These are phyloP conservation scores for Aspergillus conjunctus DNA, from an alignment of 495 filamentous ascomycete species.

Conservation along the genomic window DNA sequence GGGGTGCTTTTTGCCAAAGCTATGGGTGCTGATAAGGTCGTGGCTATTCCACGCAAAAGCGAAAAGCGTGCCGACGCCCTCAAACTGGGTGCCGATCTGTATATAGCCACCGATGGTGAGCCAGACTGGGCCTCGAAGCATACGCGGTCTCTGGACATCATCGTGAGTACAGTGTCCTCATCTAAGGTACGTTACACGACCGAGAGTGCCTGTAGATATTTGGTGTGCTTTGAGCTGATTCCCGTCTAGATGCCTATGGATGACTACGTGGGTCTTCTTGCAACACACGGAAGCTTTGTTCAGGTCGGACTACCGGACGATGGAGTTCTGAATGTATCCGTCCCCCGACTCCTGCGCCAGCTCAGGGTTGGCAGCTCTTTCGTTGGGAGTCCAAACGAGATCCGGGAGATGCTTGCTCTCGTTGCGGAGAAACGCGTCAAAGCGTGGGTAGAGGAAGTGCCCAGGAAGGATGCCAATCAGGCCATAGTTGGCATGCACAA, in stretches of 20 bases:
- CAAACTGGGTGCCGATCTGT: slow-evolving; percentile 63
- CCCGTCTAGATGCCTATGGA: slow-evolving; percentile 64
- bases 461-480: slow-evolving; percentile 49
- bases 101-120: slow-evolving; percentile 86
- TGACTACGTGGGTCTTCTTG: slow-evolving; percentile 70
- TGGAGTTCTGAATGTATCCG: slow-evolving; percentile 60
- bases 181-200: slow-evolving; percentile 52
- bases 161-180: slow-evolving; percentile 77
- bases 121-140: slow-evolving; percentile 69
- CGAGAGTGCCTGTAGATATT: not conserved
- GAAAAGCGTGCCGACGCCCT: slow-evolving; percentile 70
- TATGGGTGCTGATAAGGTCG: slow-evolving; percentile 73
- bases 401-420: slow-evolving; percentile 79
- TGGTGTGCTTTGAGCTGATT: no score
- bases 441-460: slow-evolving; percentile 70
- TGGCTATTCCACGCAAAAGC: slow-evolving; percentile 72
- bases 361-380: slow-evolving; percentile 67
- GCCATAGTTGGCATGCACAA: not conserved
- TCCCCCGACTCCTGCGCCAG: slow-evolving; percentile 64
- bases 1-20: slow-evolving; percentile 65
- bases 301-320: slow-evolving; percentile 78
- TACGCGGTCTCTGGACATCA: slow-evolving; percentile 69
- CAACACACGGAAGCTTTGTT: slow-evolving; percentile 70
- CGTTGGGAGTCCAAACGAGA: slow-evolving; percentile 73
- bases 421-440: slow-evolving; percentile 71